Evolutionary conservation across 805 yeast species (phyloP).

Genomic region (Wickerhamomyces mucosus): DNA sequence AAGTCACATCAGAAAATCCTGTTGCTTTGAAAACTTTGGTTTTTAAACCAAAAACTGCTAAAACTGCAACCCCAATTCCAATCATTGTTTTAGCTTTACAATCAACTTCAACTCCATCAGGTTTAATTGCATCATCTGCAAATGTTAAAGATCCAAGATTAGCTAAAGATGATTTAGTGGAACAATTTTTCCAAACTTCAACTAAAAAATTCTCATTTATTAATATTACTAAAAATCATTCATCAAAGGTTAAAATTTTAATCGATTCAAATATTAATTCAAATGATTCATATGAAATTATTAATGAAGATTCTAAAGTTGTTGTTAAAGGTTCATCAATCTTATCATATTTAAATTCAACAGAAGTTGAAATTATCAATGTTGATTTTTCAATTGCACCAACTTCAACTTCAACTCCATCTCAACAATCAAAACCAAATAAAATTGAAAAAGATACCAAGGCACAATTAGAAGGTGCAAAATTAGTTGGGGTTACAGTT

Average conservation of each 20-base stretch:
- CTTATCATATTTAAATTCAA: conserved; percentile 35
- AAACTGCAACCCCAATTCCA: conserved; percentile 70
- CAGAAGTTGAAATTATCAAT: conserved; percentile 41
- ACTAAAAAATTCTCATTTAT: conserved; percentile 60
- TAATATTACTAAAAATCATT: conserved; percentile 32
- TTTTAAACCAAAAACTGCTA: conserved; percentile 87
- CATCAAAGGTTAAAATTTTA: conserved; percentile 51
- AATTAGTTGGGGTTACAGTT: conserved; percentile 91
- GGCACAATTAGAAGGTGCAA: conserved; percentile 63
- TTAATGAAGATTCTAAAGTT: conserved; percentile 45
- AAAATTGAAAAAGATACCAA: conserved; percentile 21
- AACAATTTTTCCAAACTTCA: conserved; percentile 45
- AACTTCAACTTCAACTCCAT: conserved; percentile 21
- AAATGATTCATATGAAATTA: conserved; percentile 28
- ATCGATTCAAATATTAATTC: conserved; percentile 42
- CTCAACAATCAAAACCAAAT: conserved; percentile 17
- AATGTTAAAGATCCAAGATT: conserved; percentile 77
- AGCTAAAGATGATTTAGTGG: conserved; percentile 74
- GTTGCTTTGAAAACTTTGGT: conserved; percentile 63
- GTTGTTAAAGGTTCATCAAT: conserved; percentile 37
- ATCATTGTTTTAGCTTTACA: conserved; percentile 70
- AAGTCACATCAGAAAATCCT: conserved; percentile 42
- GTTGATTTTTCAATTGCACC: conserved; percentile 45
- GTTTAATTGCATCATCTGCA: conserved; percentile 54
- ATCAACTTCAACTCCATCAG: conserved; percentile 60